These are phyloP conservation scores for Citrus cavaleriei DNA, from an alignment of 345 rosid species.

Conservation along the genomic window DNA sequence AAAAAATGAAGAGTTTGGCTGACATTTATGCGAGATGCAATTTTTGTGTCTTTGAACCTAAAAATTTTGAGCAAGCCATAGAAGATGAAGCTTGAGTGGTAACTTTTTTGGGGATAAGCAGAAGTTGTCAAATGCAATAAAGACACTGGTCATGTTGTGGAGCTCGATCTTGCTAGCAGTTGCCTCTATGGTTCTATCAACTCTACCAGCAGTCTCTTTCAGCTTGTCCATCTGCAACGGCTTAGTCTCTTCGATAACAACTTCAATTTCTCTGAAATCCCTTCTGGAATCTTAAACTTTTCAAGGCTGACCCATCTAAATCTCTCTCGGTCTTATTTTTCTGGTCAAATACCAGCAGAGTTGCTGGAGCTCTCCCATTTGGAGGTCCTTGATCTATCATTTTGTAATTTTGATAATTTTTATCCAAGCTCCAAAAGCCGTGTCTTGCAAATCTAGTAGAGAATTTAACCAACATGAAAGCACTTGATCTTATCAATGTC, in stretches of 20 bases:
- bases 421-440: not conserved
- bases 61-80: too few relatives aligned
- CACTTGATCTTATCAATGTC: slow-evolving; percentile 1
- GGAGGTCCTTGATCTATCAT: slow-evolving; percentile 11
- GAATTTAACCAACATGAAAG: slow-evolving; percentile 12
- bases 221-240: slow-evolving; percentile 10
- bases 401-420: not conserved
- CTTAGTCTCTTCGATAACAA: not conserved
- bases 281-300: not conserved
- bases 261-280: not conserved
- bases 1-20: not conserved
- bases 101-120: too few relatives aligned
- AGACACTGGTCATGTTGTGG: slow-evolving; percentile 3
- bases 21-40: too few relatives aligned
- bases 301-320: not conserved
- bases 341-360: slow-evolving; percentile 6
- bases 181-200: not conserved
- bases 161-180: not conserved
- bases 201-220: slow-evolving; percentile 1
- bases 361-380: not conserved
- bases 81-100: too few relatives aligned
- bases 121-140: slow-evolving; percentile 1
- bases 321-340: not conserved
- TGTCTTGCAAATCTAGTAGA: not conserved
- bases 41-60: too few relatives aligned